phyloP scores from a whole-genome alignment of 176 grass and related monocot genomes.

The Eragrostis nindensis region DNA sequence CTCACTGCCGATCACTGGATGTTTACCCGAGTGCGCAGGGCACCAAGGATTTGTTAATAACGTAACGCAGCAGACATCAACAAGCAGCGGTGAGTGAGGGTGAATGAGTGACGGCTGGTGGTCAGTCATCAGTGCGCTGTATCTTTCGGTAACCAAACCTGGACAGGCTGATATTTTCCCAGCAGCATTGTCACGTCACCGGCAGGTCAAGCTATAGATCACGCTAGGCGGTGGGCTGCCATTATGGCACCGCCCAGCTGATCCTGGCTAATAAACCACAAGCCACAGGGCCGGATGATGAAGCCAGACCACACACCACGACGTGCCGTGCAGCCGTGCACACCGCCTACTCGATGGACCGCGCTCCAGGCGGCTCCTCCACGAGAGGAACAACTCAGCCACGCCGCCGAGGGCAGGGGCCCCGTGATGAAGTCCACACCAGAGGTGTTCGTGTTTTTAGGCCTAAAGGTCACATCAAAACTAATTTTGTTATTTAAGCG shows the following conservation, averaged over 20 bases:
- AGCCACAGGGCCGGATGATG: neutral
- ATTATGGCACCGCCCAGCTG: neutral
- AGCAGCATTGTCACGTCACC: neutral
- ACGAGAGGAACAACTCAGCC: constrained; percentile 39
- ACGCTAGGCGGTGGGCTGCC: neutral
- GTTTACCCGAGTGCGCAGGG: neutral
- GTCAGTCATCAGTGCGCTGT: constrained; percentile 6
- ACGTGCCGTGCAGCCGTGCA: neutral
- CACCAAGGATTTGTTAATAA: neutral
- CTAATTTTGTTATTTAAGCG: too few relatives aligned
- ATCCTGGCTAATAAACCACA: neutral
- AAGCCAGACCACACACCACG: neutral
- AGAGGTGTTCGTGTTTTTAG: too few relatives aligned
- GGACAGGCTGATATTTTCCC: neutral
- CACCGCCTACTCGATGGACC: neutral
- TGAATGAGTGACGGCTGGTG: neutral
- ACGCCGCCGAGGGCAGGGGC: neutral
- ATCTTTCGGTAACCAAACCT: neutral
- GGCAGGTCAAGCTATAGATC: neutral
- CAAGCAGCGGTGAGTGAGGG: neutral
- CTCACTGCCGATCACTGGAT: neutral
- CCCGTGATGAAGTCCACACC: constrained; percentile 34
- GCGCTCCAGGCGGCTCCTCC: neutral
- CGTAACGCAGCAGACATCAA: neutral
- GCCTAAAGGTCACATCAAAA: too few relatives aligned